Evolutionary conservation across 2,329 filamentous ascomycete species (phyloP).

Genomic region (Fusarium secorum): DNA sequence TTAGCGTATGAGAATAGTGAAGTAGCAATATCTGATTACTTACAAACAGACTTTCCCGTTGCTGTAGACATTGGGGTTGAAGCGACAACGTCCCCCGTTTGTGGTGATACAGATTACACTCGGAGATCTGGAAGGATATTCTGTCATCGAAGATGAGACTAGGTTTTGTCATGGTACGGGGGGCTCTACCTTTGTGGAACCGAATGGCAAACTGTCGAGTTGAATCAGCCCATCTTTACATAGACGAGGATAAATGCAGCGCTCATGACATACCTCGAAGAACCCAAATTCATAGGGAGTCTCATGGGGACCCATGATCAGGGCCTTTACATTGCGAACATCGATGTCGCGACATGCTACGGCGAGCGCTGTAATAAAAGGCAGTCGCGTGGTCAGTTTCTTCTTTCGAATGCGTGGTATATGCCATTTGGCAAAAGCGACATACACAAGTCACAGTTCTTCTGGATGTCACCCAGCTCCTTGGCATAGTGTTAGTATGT

Average conservation of each 20-base stretch:
- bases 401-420: neutral
- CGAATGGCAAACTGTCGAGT: conserved; percentile 72
- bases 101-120: conserved; percentile 77
- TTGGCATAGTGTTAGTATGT: conserved; percentile 48
- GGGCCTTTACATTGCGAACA: conserved; percentile 83
- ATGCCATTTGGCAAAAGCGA: conserved; percentile 9
- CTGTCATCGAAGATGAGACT: conserved; percentile 53
- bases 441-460: conserved; percentile 83
- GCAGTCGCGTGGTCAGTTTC: conserved; percentile 6
- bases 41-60: conserved; percentile 91
- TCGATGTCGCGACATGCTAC: conserved; percentile 89
- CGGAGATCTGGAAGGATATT: conserved; percentile 79
- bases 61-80: conserved; percentile 97
- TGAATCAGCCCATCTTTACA: neutral
- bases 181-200: conserved; percentile 72
- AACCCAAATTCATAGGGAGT: conserved; percentile 98
- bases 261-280: conserved; percentile 75
- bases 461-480: conserved; percentile 88
- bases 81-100: conserved; percentile 85
- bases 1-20: conserved; percentile 21
- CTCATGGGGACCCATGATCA: conserved; percentile 92
- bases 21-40: conserved; percentile 48
- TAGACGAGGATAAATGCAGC: neutral
- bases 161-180: conserved; percentile 5
- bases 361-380: conserved; percentile 69